Percentiles rank a stretch among this genome's conserved stretches.
phyloP scores from a whole-genome alignment of 495 filamentous ascomycete species.

The Trichoderma gamsii region DNA sequence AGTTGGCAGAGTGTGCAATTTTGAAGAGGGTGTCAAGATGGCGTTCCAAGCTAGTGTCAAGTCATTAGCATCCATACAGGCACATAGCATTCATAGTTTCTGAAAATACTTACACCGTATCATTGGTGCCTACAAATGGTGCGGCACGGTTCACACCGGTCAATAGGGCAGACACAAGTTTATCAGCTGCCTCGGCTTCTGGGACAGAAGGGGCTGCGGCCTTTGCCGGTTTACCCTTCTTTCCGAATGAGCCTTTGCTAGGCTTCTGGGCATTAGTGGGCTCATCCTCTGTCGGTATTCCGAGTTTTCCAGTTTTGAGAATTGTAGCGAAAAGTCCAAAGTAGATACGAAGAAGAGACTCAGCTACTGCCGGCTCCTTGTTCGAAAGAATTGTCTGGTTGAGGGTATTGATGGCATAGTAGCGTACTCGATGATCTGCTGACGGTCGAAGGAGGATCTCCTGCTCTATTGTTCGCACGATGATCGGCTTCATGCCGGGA shows the following conservation, averaged over 20 bases:
- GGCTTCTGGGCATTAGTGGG: conserved; percentile 2
- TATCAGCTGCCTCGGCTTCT: conserved; percentile 69
- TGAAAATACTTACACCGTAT: conserved; percentile 52
- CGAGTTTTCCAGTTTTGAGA: conserved; percentile 53
- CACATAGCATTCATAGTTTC: not conserved
- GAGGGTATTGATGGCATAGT: conserved; percentile 91
- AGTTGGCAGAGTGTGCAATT: conserved; percentile 95
- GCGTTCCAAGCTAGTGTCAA: conserved; percentile 56
- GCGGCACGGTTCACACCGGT: conserved; percentile 94
- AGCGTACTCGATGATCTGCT: conserved; percentile 81
- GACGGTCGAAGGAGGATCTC: conserved; percentile 83
- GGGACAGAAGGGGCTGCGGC: conserved; percentile 36
- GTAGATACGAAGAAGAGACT: conserved; percentile 79
- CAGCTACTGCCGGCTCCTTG: conserved; percentile 76
- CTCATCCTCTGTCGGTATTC: conserved; percentile 12
- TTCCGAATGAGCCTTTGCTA: conserved; percentile 18
- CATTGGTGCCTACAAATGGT: conserved; percentile 79
- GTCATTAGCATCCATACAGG: conserved; percentile 20
- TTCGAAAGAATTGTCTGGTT: conserved; percentile 89
- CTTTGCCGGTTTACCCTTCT: not conserved
- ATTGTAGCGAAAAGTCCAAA: conserved; percentile 73
- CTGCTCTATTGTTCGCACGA: conserved; percentile 74
- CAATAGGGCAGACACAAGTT: conserved; percentile 81
- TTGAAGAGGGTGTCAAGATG: conserved; percentile 90
- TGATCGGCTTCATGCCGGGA: conserved; percentile 84